Evolutionary conservation across 2,329 filamentous ascomycete species (phyloP), one percentile per base, ranked within the genome.

Genomic region (Didymella glomerata): DNA sequence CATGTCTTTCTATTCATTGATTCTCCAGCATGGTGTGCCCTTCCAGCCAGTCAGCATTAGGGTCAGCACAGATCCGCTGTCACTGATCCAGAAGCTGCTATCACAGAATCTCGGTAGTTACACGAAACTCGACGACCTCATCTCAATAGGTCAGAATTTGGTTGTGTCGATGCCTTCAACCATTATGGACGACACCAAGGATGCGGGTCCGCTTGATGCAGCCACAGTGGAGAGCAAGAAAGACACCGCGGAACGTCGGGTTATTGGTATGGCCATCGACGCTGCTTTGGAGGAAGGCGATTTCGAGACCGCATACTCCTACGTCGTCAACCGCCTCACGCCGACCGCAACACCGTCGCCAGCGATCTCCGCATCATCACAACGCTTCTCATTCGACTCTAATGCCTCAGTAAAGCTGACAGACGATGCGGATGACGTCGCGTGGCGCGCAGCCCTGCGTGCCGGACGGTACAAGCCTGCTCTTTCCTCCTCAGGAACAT

Each of bases 261-360:
- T 95, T 49, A 88, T 88, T 6, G 89, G 90, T 58, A 92, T 94
- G 89, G 92, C 91, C 63, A 87, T 94, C 40, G 88, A 92, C 71
- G 88, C 90, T 14, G 90, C 91, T 13, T 82, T 95, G 1, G 82
- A 83, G 10, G 90, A 93, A 71, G 88, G 93, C 63, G 92, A 88
- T 72, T 95, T 95, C 61, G 92, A 96, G 72, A 95, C 91, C 0
- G 91, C 91, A 11, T 95, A 94, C 74, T 93, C 90, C 0, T 94
- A 91, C 70, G 88, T 93, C 1, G 85, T 92, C 46, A 92, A 88
- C 70, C 86, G 89, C 22, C 81, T 95, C 0, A 69, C 77, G 27
- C 61, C 59, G 27, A 71, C 72, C 2, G 77, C 74, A 14, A 51
- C 60, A 4, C 62, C 64, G 4, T 66, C 70, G 1, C 68, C 68